Evolutionary conservation across 1,139 yeast genomes (phyloP).

Genomic region (Hanseniaspora sp.): DNA sequence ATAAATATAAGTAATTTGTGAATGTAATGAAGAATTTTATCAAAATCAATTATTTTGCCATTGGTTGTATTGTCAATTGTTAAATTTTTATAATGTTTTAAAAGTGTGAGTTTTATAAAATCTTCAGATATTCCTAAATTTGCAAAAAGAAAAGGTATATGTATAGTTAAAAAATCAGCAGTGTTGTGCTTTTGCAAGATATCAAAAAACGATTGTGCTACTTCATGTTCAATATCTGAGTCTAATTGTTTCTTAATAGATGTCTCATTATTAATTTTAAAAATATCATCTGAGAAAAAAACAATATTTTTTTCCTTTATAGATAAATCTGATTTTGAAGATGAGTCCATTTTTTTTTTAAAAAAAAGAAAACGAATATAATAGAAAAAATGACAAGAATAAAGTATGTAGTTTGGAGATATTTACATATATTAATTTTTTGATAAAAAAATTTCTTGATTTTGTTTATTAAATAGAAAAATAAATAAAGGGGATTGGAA

Average conservation of each 20-base stretch:
- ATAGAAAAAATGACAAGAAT: too few relatives aligned
- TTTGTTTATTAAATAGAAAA: too few relatives aligned
- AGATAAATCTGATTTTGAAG: background rate
- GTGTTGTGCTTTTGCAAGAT: background rate
- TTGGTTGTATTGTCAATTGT: constrained; percentile 29
- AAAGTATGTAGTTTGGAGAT: too few relatives aligned
- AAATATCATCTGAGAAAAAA: constrained; percentile 12
- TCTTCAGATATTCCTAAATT: background rate
- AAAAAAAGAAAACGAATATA: background rate
- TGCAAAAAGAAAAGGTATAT: background rate
- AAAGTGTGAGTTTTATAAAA: background rate
- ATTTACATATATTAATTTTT: too few relatives aligned
- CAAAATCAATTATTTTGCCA: constrained; percentile 36
- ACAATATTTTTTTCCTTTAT: constrained; percentile 6
- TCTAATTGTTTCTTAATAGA: constrained; percentile 1
- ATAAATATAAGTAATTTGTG: constrained; percentile 34
- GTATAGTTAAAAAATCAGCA: constrained; percentile 2
- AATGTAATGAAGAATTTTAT: constrained; percentile 33
- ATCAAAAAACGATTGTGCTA: constrained; percentile 10
- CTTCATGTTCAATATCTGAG: constrained; percentile 3
- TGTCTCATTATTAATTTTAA: constrained; percentile 1
- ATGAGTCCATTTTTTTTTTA: background rate
- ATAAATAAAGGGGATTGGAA: too few relatives aligned
- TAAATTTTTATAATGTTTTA: constrained; percentile 20
- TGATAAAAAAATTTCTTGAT: too few relatives aligned